Percentiles rank a stretch among this genome's conserved stretches.
Conservation (phyloP, 202 grass and related monocot species). For the Setaria viridis region DNA sequence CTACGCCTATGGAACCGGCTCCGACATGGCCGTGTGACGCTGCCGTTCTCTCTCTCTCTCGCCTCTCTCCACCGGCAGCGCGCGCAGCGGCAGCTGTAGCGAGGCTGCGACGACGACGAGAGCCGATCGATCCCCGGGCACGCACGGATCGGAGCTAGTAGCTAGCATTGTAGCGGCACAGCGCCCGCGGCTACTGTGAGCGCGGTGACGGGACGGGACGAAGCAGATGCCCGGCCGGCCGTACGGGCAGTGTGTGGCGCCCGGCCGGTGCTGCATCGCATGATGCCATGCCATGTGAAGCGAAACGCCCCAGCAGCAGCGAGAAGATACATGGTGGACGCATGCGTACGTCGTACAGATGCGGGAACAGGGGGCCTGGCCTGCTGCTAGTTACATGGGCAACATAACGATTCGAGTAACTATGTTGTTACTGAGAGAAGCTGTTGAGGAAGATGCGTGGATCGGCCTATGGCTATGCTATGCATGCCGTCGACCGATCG, state of each 20-base stretch:
- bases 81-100: background rate
- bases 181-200: constrained; percentile 25
- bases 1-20: no score
- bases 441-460: background rate
- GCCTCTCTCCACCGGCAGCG: background rate
- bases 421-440: constrained; percentile 5
- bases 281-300: constrained; percentile 13
- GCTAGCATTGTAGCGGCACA: constrained; percentile 47
- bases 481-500: background rate
- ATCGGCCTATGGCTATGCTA: background rate
- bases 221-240: background rate
- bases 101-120: background rate
- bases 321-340: background rate
- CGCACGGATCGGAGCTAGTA: background rate
- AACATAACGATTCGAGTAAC: background rate
- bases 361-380: constrained; percentile 17
- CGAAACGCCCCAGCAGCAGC: background rate
- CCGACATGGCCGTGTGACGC: constrained; percentile 52
- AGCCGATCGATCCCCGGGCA: background rate
- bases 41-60: constrained; percentile 10
- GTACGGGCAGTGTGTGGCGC: background rate
- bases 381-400: background rate
- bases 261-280: background rate
- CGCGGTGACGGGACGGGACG: constrained; percentile 47
- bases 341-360: constrained; percentile 14